Conservation (phyloP, 495 filamentous ascomycete species). For the Ramalina intermedia region DNA sequence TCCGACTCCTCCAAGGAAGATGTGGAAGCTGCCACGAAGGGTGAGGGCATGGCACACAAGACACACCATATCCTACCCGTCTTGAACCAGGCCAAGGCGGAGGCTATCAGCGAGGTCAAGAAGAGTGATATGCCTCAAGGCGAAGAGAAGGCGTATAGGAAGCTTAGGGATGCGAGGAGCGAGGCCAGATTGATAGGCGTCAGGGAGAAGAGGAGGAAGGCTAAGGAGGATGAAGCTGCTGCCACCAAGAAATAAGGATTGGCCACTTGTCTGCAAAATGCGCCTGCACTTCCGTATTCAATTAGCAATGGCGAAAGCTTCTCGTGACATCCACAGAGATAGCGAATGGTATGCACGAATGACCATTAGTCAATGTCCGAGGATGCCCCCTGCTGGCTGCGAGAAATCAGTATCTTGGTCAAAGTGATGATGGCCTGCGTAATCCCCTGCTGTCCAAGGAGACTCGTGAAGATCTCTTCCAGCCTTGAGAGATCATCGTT, state of each 20-base stretch:
- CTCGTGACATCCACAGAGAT: too few species aligned
- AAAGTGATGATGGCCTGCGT: constrained; percentile 2
- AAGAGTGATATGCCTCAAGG: constrained; percentile 63
- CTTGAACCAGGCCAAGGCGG: constrained; percentile 32
- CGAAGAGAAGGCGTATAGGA: constrained; percentile 71
- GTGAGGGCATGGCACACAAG: constrained; percentile 38
- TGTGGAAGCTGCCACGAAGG: constrained; percentile 59
- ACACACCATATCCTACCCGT: constrained; percentile 53
- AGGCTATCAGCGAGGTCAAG: constrained; percentile 61
- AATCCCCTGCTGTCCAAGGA: constrained; percentile 20
- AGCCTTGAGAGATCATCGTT: constrained; percentile 3
- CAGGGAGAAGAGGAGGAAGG: constrained; percentile 86
- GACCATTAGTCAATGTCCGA: not conserved
- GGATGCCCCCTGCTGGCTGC: not conserved
- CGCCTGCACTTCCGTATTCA: too few species aligned
- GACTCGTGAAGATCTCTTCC: constrained; percentile 23
- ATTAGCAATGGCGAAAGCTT: too few species aligned
- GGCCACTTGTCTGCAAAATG: too few species aligned
- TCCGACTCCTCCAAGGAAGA: constrained; percentile 80
- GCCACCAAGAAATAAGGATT: constrained; percentile 72
- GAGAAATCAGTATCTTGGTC: constrained; percentile 8
- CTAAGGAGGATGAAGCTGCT: constrained; percentile 79
- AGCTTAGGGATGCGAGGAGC: constrained; percentile 70
- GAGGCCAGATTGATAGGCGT: constrained; percentile 68
- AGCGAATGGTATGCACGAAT: too few species aligned